Conservation (phyloP, 345 rosid species). For the Boechera divaricarpa region DNA sequence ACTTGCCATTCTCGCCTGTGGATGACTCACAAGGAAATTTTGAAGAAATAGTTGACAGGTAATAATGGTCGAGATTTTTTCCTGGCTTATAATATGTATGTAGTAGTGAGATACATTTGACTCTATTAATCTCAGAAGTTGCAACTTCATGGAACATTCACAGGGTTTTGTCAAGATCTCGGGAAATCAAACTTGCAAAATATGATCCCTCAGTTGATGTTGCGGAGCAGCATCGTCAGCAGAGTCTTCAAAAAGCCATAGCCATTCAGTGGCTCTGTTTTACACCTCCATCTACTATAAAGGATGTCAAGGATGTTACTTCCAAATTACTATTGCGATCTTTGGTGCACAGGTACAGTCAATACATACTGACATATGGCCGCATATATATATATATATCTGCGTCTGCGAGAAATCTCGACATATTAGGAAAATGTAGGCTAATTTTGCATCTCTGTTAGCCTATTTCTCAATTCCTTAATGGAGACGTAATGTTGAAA, state of each 20-base stretch:
- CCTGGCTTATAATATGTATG: conserved; percentile 5
- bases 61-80: conserved; percentile 38
- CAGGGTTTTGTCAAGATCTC: conserved; percentile 92
- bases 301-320: conserved; percentile 67
- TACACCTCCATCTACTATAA: conserved; percentile 88
- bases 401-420: conserved; percentile 8
- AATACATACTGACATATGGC: conserved; percentile 7
- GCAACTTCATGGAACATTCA: conserved; percentile 38
- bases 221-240: conserved; percentile 91
- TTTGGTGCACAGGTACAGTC: conserved; percentile 77
- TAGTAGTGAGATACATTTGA: conserved; percentile 23
- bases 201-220: conserved; percentile 79
- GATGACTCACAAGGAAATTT: conserved; percentile 87
- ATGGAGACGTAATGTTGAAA: conserved; percentile 6
- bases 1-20: conserved; percentile 73
- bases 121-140: conserved; percentile 32
- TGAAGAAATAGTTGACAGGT: conserved; percentile 98
- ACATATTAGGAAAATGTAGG: not conserved
- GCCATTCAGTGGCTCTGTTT: conserved; percentile 98
- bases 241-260: conserved; percentile 93
- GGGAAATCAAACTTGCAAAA: conserved; percentile 77
- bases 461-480: conserved; percentile 12
- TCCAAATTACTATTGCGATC: conserved; percentile 79
- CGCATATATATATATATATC: not conserved
- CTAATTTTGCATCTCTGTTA: conserved; percentile 19